Conservation (phyloP, 306 rosid genomes). For the Trichosanthes cucumerina region DNA sequence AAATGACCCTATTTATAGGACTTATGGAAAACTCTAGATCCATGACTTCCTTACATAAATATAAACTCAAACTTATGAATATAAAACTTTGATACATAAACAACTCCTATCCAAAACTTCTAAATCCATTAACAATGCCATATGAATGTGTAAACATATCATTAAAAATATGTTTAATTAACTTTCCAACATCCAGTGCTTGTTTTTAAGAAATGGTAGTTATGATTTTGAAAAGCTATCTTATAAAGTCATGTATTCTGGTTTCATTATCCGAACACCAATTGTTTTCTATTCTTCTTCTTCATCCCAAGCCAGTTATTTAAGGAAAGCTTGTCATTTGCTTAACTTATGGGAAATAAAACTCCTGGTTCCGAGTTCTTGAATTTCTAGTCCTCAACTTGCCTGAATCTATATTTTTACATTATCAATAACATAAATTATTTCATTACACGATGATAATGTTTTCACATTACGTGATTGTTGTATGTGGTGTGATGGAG, state of each 20-base stretch:
- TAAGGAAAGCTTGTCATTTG: too few relatives aligned
- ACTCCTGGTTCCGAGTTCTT: not conserved
- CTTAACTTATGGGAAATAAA: not conserved
- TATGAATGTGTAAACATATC: too few relatives aligned
- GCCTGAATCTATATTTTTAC: not conserved
- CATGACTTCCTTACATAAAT: too few relatives aligned
- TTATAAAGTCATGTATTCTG: not conserved
- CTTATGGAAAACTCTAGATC: too few relatives aligned
- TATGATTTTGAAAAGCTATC: not conserved
- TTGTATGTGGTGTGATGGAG: not conserved
- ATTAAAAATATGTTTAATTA: too few relatives aligned
- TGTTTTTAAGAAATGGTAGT: not conserved
- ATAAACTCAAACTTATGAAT: too few relatives aligned
- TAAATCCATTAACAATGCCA: too few relatives aligned
- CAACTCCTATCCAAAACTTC: too few relatives aligned
- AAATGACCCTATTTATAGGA: too few relatives aligned
- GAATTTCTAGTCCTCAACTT: not conserved
- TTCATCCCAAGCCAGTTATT: not conserved
- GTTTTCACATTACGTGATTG: not conserved
- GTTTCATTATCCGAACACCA: not conserved
- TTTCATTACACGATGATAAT: not conserved
- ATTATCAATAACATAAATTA: not conserved
- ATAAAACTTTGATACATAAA: too few relatives aligned
- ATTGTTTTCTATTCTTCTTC: not conserved
- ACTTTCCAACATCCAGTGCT: too few relatives aligned